Base-by-base conservation (phyloP, 2,329 filamentous ascomycete species). In the Stemphylium vesicarium region DNA sequence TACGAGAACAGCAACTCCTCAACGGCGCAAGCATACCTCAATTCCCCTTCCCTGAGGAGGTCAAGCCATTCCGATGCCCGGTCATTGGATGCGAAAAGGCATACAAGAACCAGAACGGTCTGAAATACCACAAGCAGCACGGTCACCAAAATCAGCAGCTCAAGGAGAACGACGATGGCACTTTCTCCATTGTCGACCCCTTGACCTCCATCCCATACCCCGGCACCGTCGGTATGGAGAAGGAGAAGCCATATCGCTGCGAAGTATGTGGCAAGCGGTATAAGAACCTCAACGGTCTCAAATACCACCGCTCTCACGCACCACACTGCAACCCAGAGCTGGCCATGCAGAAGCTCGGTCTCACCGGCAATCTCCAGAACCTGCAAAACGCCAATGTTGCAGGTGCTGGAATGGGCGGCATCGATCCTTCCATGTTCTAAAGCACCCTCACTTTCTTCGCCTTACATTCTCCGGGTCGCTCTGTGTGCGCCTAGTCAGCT, bases 51-150 rank as follows among this genome's bases (percentile, higher is more conserved):
- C 71, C 89, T 13, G 94, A 98, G 73, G 94, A 99, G 74, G 92
- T 96, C 69, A 99, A 98, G 78, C 95, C 95, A 0, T 99, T 96
- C 82, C 91, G 93, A 74, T 99, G 95, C 70, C 95, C 95, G 1
- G 95, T 99, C 45, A 96, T 99, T 74, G 95, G 95, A 5, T 99
- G 95, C 71, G 95, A 98, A 77, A 99, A 99, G 82, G 94, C 95
- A 0, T 99, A 99, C 81, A 99, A 99, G 83, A 99, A 99, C 76
- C 95, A 98, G 75, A 99, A 99, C 66, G 95, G 95, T 44, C 82
- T 99, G 52, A 99, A 98, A 85, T 99, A 92, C 68, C 87, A 89
- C 78, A 89, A 89, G 78, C 80, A 84, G 76, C 95, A 99, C 69
- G 95, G 95, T 15, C 95, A 99, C 75, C 92, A 96, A 71, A 98